These are phyloP conservation scores for Fusarium sp. DNA, from an alignment of 2,329 filamentous ascomycete genomes.

Conservation along the genomic window DNA sequence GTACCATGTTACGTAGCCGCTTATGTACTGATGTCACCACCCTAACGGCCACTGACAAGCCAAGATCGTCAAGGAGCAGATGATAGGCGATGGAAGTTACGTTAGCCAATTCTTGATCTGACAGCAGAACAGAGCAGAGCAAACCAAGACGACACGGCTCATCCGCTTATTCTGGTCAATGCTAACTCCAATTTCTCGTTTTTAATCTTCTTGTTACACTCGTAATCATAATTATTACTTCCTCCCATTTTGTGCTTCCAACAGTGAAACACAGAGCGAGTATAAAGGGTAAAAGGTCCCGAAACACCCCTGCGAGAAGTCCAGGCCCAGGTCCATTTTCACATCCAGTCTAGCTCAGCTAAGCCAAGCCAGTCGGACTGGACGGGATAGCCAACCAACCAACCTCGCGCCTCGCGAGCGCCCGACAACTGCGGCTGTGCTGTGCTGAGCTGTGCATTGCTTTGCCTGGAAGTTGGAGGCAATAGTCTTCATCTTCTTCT, in stretches of 20 bases:
- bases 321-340: slow-evolving; percentile 10
- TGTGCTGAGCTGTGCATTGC: slow-evolving; percentile 2
- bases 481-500: slow-evolving; percentile 16
- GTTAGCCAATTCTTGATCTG: slow-evolving; percentile 25
- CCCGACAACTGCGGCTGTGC: slow-evolving; percentile 34
- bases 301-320: slow-evolving; percentile 28
- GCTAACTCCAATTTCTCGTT: background rate
- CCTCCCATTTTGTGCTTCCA: background rate
- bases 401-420: slow-evolving; percentile 34
- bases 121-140: background rate
- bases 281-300: slow-evolving; percentile 14
- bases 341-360: slow-evolving; percentile 28
- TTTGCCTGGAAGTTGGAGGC: slow-evolving; percentile 28
- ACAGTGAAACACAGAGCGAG: slow-evolving; percentile 24
- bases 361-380: slow-evolving; percentile 28
- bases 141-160: background rate
- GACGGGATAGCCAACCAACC: slow-evolving; percentile 18
- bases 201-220: background rate
- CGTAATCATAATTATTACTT: background rate
- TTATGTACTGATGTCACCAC: slow-evolving; percentile 31
- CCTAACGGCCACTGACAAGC: slow-evolving; percentile 20
- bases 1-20: slow-evolving; percentile 14
- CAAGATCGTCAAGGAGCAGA: slow-evolving; percentile 2
- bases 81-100: background rate
- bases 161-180: slow-evolving; percentile 3